Conservation (phyloP, 2,329 filamentous ascomycete species). For the Samsoniella hepiali region DNA sequence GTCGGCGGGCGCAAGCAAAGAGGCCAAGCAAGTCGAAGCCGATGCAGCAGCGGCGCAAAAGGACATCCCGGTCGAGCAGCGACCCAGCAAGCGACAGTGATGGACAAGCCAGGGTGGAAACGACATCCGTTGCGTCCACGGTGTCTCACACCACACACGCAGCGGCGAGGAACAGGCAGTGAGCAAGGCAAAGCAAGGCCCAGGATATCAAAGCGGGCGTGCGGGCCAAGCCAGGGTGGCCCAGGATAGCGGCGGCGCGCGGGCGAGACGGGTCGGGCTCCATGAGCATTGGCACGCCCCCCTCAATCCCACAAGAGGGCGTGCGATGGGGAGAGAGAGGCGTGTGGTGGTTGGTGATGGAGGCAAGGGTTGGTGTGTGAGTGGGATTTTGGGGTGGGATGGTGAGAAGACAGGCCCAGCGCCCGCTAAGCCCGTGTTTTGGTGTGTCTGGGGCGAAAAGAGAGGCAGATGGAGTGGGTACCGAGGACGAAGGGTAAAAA, state of each 20-base stretch:
- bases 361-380: slow-evolving; percentile 7
- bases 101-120: slow-evolving; percentile 18
- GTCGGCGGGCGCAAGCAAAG: neutral
- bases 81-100: slow-evolving; percentile 18
- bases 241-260: slow-evolving; percentile 16
- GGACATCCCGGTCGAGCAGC: slow-evolving; percentile 12
- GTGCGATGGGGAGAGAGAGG: neutral
- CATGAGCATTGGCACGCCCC: slow-evolving; percentile 11
- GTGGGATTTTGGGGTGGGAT: neutral
- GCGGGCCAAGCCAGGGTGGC: slow-evolving; percentile 13
- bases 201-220: slow-evolving; percentile 17
- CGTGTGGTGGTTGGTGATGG: neutral
- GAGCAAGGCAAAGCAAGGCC: neutral
- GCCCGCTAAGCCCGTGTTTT: slow-evolving; percentile 14
- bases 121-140: slow-evolving; percentile 15
- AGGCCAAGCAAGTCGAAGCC: slow-evolving; percentile 8
- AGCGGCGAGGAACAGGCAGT: slow-evolving; percentile 5
- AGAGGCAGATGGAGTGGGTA: slow-evolving; percentile 8
- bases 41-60: slow-evolving; percentile 5
- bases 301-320: neutral
- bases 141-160: slow-evolving; percentile 15
- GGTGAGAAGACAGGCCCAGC: neutral
- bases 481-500: neutral
- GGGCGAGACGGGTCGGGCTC: slow-evolving; percentile 18
- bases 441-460: slow-evolving; percentile 13